phyloP scores from a whole-genome alignment of 2,329 filamentous ascomycete species.

The Aspergillus novofumigatus region DNA sequence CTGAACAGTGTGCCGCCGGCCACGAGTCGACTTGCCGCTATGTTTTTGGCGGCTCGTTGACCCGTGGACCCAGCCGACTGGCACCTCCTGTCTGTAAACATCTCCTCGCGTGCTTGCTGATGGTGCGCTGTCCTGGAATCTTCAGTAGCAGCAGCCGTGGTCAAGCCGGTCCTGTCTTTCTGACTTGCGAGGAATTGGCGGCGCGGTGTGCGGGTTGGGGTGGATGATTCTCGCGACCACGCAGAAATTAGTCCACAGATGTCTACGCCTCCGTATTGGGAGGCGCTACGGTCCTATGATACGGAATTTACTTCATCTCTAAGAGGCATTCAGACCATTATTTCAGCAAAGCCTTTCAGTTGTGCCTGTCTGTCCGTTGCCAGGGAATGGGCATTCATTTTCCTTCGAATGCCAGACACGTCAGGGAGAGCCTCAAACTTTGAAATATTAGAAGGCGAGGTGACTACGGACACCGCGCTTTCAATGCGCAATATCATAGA shows the following conservation, averaged over 20 bases:
- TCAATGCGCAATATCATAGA: neutral
- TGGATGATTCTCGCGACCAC: conserved; percentile 18
- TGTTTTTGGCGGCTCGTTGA: conserved; percentile 37
- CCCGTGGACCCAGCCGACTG: conserved; percentile 13
- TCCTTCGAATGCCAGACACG: neutral
- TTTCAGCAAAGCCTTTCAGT: neutral
- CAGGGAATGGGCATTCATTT: neutral
- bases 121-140: conserved; percentile 57
- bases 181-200: conserved; percentile 65
- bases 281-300: neutral
- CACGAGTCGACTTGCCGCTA: conserved; percentile 10
- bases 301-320: neutral
- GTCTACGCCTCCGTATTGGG: neutral
- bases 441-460: neutral
- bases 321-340: no score
- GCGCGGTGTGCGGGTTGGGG: conserved; percentile 58
- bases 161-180: conserved; percentile 39
- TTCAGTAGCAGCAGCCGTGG: conserved; percentile 54
- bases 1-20: neutral
- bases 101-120: conserved; percentile 75
- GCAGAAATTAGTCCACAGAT: neutral
- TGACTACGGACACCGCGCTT: no score
- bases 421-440: neutral
- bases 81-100: conserved; percentile 69
- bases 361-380: neutral